Percentiles rank a stretch among this genome's conserved stretches.
These are phyloP conservation scores for Yamadazyma buinensis DNA, from an alignment of 1,139 yeast genomes.

Conservation along the genomic window DNA sequence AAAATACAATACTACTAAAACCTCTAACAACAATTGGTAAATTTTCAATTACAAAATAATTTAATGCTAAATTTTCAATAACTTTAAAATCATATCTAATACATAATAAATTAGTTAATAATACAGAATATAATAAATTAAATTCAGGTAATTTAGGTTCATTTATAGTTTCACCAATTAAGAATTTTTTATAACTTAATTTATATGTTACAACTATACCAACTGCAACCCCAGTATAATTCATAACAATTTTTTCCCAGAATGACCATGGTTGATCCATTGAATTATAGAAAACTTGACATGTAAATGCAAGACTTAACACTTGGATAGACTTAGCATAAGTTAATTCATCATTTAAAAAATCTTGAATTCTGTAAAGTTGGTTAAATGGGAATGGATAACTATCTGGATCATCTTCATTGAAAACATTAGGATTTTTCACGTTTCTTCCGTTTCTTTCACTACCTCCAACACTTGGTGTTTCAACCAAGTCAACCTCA, in stretches of 20 bases:
- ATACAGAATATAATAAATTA: slow-evolving; percentile 31
- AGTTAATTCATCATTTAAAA: slow-evolving; percentile 32
- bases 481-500: background rate
- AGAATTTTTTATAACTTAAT: slow-evolving; percentile 17
- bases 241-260: slow-evolving; percentile 30
- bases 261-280: slow-evolving; percentile 17
- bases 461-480: background rate
- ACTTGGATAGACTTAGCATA: slow-evolving; percentile 32
- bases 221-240: slow-evolving; percentile 29
- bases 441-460: background rate
- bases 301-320: slow-evolving; percentile 26
- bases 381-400: slow-evolving; percentile 26
- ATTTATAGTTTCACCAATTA: slow-evolving; percentile 9
- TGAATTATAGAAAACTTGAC: slow-evolving; percentile 28
- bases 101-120: slow-evolving; percentile 32
- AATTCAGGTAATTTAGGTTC: slow-evolving; percentile 35
- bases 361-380: slow-evolving; percentile 36
- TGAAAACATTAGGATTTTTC: background rate
- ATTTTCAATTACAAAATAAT: slow-evolving; percentile 33
- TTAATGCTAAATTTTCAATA: slow-evolving; percentile 29
- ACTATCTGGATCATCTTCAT: slow-evolving; percentile 16
- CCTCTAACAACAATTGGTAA: slow-evolving; percentile 29
- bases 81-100: slow-evolving; percentile 9
- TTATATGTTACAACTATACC: slow-evolving; percentile 29
- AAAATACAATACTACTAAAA: slow-evolving; percentile 27